Evolutionary conservation across 176 grass and related monocot genomes (phyloP), one percentile per base, ranked within the genome.

Genomic region (Oryza longistaminata): DNA sequence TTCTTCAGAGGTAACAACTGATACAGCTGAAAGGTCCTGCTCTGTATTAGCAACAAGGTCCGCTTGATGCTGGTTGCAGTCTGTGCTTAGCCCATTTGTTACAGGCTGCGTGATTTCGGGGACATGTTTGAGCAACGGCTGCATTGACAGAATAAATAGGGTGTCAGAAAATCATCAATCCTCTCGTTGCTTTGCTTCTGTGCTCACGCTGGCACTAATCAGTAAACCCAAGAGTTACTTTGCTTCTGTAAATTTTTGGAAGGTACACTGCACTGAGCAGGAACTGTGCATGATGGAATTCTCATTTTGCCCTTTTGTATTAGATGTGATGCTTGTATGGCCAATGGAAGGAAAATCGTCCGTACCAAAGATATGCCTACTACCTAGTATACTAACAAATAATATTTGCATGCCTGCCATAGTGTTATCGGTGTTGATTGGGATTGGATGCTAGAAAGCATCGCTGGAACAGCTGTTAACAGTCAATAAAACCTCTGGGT

Each of bases 81-180:
- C 8, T 8, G 5, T 39, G 27, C 17, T 52, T 4, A 4, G 43
- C 8, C 9, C 82, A 84, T 84, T 55, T 68, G n/a, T 13, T 76
- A 64, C 70, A 40, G 74, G 37, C 15, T 46, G 72, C 42, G 43
- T 24, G 25, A n/a, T 29, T 48, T 50, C 74, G 12, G 46, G 17
- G 2, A 27, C 10, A 9, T 90, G 33, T 83, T 90, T 83, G 37
- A 90, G 88, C 69, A 90, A 87, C 12, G 84, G 88, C 88, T 90
- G 48, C 74, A 87, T 68, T 58, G 15, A 11, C 61, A 90, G 13
- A 62, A 78, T 5, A 26, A 61, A 46, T 0, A 67, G 22, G 2
- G 11, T 16, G 34, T 86, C 16, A 82, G 21, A 72, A 76, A 66
- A 73, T 1, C 11, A 43, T 2, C 9, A 16, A 48, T 42, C 11